A percentile compares a stretch with the other conserved stretches of the same genome.
These are phyloP conservation scores for Ascochyta fabae DNA, from an alignment of 2,329 filamentous ascomycete species.

Conservation along the genomic window DNA sequence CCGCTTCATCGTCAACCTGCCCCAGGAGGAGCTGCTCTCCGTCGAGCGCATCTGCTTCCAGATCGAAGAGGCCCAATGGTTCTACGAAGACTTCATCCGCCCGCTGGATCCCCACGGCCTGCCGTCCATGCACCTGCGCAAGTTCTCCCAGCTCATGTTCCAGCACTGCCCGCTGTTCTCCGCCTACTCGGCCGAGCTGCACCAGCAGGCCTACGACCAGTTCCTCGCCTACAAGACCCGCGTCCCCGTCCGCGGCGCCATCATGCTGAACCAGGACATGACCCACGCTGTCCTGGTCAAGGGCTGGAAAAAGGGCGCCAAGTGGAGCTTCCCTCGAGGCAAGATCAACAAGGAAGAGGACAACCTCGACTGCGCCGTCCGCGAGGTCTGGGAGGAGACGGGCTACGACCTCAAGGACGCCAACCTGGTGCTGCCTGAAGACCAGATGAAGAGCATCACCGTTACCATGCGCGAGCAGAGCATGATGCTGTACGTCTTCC, in stretches of 20 bases:
- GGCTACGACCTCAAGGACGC: conserved; percentile 81
- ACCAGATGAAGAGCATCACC: conserved; percentile 82
- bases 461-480: conserved; percentile 92
- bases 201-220: conserved; percentile 84
- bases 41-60: conserved; percentile 97
- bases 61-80: conserved; percentile 99
- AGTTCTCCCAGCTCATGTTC: conserved; percentile 89
- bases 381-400: conserved; percentile 96
- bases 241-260: conserved; percentile 91
- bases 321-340: conserved; percentile 94
- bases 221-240: conserved; percentile 95
- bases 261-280: conserved; percentile 93
- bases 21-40: conserved; percentile 85
- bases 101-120: conserved; percentile 80
- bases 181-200: conserved; percentile 77
- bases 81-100: conserved; percentile 98
- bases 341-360: conserved; percentile 99
- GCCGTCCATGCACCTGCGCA: conserved; percentile 82
- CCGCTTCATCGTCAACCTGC: conserved; percentile 97
- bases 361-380: conserved; percentile 89
- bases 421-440: conserved; percentile 72
- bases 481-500: conserved; percentile 89
- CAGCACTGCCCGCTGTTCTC: conserved; percentile 90
- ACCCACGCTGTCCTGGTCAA: conserved; percentile 92
- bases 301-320: conserved; percentile 95